Evolutionary conservation across 345 rosid species (phyloP).

Genomic region (Bruguiera parviflora): DNA sequence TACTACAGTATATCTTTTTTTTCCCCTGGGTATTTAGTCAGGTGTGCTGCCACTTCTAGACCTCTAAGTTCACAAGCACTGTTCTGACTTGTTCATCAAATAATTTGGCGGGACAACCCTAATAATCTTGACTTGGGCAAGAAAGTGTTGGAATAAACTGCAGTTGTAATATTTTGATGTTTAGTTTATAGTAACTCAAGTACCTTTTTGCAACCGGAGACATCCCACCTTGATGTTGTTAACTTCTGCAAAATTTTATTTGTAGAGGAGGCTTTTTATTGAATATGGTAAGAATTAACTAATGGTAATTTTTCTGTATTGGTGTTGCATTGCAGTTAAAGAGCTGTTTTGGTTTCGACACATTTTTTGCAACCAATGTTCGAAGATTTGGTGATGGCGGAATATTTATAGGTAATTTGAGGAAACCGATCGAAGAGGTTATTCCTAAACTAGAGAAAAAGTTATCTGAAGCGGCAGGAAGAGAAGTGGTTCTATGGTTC

Average conservation of each 20-base stretch:
- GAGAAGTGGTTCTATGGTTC: slow-evolving; percentile 84
- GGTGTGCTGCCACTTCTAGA: no score
- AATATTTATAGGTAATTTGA: slow-evolving; percentile 76
- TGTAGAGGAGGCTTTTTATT: neutral
- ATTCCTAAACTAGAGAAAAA: slow-evolving; percentile 77
- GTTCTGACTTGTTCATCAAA: no score
- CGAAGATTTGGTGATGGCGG: slow-evolving; percentile 98
- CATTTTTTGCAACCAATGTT: slow-evolving; percentile 84
- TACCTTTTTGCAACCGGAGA: neutral
- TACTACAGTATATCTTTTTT: no score
- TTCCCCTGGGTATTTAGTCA: no score
- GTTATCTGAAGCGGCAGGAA: slow-evolving; percentile 78
- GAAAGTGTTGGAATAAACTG: no score
- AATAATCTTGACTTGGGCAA: no score
- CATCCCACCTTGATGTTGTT: neutral
- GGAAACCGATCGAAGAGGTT: slow-evolving; percentile 74
- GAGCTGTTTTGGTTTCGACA: slow-evolving; percentile 83
- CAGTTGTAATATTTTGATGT: no score
- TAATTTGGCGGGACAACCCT: no score
- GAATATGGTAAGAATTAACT: neutral
- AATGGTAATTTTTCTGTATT: neutral
- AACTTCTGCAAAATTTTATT: neutral
- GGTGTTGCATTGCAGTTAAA: slow-evolving; percentile 52
- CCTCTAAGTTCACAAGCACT: no score
- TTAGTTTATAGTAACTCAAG: no score